Evolutionary conservation across 2,329 filamentous ascomycete species (phyloP), one percentile per base, ranked within the genome.

Genomic region (Nigrospora sphaerica): DNA sequence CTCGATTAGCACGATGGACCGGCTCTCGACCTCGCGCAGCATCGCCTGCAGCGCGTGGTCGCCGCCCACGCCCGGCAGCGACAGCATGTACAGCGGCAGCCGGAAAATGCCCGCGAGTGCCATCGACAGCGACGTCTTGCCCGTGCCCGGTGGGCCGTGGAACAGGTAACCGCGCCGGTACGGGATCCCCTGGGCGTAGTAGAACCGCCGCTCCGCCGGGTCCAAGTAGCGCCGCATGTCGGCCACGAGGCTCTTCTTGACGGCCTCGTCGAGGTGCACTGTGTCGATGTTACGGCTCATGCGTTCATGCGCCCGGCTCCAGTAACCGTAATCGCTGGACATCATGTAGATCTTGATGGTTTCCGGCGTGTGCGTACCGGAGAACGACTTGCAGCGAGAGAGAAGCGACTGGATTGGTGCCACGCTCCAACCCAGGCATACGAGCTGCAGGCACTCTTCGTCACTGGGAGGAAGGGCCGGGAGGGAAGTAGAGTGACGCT

Each of bases 31-130:
- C 60, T 90, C 88, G n/a, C 86, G 87, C 47, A 95, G 72, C 19
- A 95, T 77, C 55, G 88, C 84, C 32, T 90, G 89, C 46, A 95
- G 69, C 52, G 88, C 80, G 60, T 95, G 90, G 57, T 95, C 90
- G 5, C 58, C 64, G 39, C 71, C 47, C 11, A 53, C 57, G n/a
- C 58, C 54, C 31, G 65, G 62, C 13, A 72, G 54, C 17, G 60
- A 62, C 14, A 71, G 52, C 28, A 59, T 57, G 50, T 67, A 70
- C 13, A 70, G 62, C 39, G 65, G 53, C 5, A 71, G 57, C 12
- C 57, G 54, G 33, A 70, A 63, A 3, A 61, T 48, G 2, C 64
- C 62, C 12, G 66, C 66, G 28, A 70, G 53, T 14, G 65, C 64
- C 37, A 62, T 62, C 12, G 59, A 63, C 10, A 69, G 57, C 43